phyloP scores from a whole-genome alignment of 2,329 filamentous ascomycete species.

The Clarireedia monteithiana region DNA sequence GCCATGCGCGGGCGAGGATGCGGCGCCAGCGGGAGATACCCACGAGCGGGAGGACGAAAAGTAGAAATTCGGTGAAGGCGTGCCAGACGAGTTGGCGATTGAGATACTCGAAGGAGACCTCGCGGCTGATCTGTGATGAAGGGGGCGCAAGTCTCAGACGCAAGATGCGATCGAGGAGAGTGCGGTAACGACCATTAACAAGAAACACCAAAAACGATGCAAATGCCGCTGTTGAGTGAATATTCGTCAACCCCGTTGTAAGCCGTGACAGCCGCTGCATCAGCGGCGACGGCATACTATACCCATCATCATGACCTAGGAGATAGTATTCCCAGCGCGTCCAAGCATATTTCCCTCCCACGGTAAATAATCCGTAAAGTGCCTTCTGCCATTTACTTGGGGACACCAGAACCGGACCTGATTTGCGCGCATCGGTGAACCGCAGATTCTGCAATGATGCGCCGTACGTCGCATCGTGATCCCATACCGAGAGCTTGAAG shows the following conservation, averaged over 20 bases:
- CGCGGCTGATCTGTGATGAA: slow-evolving; percentile 75
- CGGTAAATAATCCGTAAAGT: slow-evolving; percentile 75
- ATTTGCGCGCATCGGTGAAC: slow-evolving; percentile 74
- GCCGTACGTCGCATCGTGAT: slow-evolving; percentile 91
- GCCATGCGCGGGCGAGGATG: slow-evolving; percentile 83
- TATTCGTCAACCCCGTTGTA: slow-evolving; percentile 60
- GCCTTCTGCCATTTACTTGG: slow-evolving; percentile 80
- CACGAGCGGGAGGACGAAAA: slow-evolving; percentile 94
- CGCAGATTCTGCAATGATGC: slow-evolving; percentile 85
- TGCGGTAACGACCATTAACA: slow-evolving; percentile 83
- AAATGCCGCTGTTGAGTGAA: slow-evolving; percentile 76
- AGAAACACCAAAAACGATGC: slow-evolving; percentile 86
- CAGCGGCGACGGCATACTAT: slow-evolving; percentile 49
- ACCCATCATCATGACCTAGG: slow-evolving; percentile 66
- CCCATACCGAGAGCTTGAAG: slow-evolving; percentile 96
- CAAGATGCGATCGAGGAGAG: slow-evolving; percentile 76
- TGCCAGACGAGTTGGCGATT: slow-evolving; percentile 99
- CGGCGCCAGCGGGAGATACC: slow-evolving; percentile 89
- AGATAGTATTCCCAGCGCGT: slow-evolving; percentile 86
- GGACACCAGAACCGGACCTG: slow-evolving; percentile 52
- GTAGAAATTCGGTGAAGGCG: slow-evolving; percentile 97
- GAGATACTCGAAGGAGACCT: slow-evolving; percentile 95
- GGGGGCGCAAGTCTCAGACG: slow-evolving; percentile 79
- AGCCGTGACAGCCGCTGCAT: slow-evolving; percentile 55
- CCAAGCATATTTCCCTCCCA: slow-evolving; percentile 86